Conservation (phyloP, 2,329 filamentous ascomycete genomes). For the Bipolaris victoriae region DNA sequence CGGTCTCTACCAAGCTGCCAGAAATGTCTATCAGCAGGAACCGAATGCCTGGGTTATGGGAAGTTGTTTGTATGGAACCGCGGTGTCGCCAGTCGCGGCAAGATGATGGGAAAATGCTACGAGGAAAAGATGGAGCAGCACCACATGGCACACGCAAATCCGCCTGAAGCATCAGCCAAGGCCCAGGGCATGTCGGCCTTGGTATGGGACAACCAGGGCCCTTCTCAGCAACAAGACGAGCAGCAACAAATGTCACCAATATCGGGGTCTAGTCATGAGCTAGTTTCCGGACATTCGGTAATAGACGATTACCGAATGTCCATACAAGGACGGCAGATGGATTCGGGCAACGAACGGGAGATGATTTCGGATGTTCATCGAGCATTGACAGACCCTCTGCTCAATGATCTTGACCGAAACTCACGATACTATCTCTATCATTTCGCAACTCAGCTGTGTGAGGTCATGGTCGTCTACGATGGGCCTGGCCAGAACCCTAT, state of each 20-base stretch:
- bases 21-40: conserved; percentile 63
- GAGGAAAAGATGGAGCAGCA: conserved; percentile 40
- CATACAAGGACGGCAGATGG: conserved; percentile 21
- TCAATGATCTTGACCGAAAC: conserved; percentile 59
- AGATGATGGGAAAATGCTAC: conserved; percentile 61
- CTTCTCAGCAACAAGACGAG: not conserved
- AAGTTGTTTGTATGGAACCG: conserved; percentile 66
- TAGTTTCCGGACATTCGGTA: not conserved
- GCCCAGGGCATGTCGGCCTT: conserved; percentile 24
- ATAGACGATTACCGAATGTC: not conserved
- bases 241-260: conserved; percentile 9
- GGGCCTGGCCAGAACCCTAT: conserved; percentile 55
- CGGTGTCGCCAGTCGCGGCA: conserved; percentile 58
- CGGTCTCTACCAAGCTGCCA: conserved; percentile 64
- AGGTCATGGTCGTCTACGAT: conserved; percentile 60
- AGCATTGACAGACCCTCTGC: conserved; percentile 61
- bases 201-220: conserved; percentile 24
- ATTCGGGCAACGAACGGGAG: conserved; percentile 28
- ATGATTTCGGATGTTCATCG: conserved; percentile 46
- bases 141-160: conserved; percentile 2
- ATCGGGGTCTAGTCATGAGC: not conserved
- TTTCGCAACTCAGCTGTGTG: conserved; percentile 59
- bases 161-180: conserved; percentile 35
- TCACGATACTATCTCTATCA: conserved; percentile 57
- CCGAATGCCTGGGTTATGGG: conserved; percentile 67